A percentile compares a stretch with the other conserved stretches of the same genome.
phyloP scores from a whole-genome alignment of 208 protist species.

The Trypanosoma mega region DNA sequence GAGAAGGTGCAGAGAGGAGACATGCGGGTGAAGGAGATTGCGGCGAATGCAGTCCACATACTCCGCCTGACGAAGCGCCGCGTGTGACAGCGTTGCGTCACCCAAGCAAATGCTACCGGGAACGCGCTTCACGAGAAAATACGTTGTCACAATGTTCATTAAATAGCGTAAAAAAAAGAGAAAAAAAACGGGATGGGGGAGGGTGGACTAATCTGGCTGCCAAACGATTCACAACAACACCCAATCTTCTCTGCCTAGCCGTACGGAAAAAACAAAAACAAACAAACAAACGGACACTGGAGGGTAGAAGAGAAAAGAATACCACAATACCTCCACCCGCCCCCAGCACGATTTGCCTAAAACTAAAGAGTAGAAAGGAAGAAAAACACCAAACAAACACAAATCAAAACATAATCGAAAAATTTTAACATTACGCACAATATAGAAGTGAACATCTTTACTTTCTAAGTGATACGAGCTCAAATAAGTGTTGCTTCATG shows the following conservation, averaged over 20 bases:
- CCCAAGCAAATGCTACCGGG: conserved; percentile 54
- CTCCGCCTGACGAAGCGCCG: conserved; percentile 50
- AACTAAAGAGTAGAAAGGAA: conserved; percentile 12
- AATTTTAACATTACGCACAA: too few species aligned
- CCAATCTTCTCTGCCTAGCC: too few species aligned
- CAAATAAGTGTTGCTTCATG: too few species aligned
- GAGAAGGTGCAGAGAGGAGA: conserved; percentile 53
- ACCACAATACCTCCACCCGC: background rate
- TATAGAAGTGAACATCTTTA: too few species aligned
- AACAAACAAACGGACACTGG: conserved; percentile 5
- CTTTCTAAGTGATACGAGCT: too few species aligned
- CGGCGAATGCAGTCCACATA: conserved; percentile 62
- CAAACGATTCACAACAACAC: too few species aligned
- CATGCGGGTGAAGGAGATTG: conserved; percentile 52
- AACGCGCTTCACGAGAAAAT: conserved; percentile 70
- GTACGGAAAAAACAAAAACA: conserved; percentile 3
- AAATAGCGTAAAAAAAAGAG: conserved; percentile 1
- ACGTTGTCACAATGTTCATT: conserved; percentile 84
- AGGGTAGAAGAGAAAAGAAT: background rate
- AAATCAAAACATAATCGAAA: background rate
- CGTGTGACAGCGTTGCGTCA: conserved; percentile 32
- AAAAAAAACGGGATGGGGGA: too few species aligned
- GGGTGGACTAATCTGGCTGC: too few species aligned
- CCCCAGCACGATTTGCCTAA: conserved; percentile 5
- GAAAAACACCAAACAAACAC: background rate